Evolutionary conservation across 345 rosid genomes (phyloP).

Genomic region (Crucihimalaya himalaica): DNA sequence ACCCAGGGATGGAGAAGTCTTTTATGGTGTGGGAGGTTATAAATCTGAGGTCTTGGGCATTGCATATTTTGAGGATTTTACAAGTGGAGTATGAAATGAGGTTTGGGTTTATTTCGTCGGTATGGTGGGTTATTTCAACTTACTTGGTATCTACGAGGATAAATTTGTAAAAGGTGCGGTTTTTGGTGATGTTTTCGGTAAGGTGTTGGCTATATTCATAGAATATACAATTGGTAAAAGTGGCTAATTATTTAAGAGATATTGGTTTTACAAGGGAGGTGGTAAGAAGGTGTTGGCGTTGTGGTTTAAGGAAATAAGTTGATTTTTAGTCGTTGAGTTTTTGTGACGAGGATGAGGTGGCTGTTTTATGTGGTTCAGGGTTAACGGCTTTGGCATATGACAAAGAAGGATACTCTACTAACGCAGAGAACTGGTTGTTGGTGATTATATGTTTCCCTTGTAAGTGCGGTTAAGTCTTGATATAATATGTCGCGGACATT

Average conservation of each 20-base stretch:
- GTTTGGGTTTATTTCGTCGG: not conserved
- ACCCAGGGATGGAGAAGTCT: too few species aligned
- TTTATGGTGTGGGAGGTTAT: not conserved
- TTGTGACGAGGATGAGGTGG: not conserved
- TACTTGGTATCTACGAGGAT: not conserved
- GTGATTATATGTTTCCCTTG: not conserved
- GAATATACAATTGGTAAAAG: not conserved
- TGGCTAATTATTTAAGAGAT: not conserved
- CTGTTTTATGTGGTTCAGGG: not conserved
- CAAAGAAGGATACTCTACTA: not conserved
- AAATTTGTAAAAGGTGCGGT: not conserved
- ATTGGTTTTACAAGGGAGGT: too few species aligned
- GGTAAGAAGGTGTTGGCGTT: not conserved
- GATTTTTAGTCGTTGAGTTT: not conserved
- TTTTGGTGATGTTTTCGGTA: not conserved
- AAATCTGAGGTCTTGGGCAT: not conserved
- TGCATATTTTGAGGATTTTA: not conserved
- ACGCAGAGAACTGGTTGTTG: not conserved
- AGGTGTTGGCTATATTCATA: not conserved
- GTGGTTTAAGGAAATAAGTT: not conserved
- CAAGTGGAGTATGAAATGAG: not conserved
- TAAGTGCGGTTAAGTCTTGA: not conserved
- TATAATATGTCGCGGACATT: not conserved
- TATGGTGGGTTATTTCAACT: not conserved
- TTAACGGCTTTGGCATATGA: not conserved